These are phyloP conservation scores for Yarrowia sp. DNA, from an alignment of 805 yeast genomes.

Conservation along the genomic window DNA sequence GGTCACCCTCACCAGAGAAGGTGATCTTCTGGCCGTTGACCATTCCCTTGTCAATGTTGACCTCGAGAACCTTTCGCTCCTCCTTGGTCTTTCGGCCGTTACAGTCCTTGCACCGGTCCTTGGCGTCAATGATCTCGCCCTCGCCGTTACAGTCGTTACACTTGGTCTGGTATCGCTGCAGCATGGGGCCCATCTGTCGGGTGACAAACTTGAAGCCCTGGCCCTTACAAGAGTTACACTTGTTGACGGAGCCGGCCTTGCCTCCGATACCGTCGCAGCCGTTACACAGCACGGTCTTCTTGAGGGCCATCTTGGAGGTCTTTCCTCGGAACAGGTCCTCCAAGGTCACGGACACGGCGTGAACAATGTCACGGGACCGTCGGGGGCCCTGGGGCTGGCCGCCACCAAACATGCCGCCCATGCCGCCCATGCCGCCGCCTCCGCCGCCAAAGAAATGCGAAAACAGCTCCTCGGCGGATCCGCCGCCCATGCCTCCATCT, in stretches of 20 bases:
- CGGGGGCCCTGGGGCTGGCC: slow-evolving; percentile 77
- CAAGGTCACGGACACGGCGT: slow-evolving; percentile 76
- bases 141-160: slow-evolving; percentile 92
- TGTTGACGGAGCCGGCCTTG: slow-evolving; percentile 82
- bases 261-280: slow-evolving; percentile 96
- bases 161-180: slow-evolving; percentile 93
- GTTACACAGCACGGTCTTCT: slow-evolving; percentile 85
- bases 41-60: slow-evolving; percentile 97
- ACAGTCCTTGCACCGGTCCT: slow-evolving; percentile 86
- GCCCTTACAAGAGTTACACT: slow-evolving; percentile 86
- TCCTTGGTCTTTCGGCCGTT: slow-evolving; percentile 80
- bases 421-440: slow-evolving; percentile 39
- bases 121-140: slow-evolving; percentile 83
- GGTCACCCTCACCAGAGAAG: slow-evolving; percentile 96
- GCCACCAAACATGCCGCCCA: slow-evolving; percentile 42
- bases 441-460: slow-evolving; percentile 81
- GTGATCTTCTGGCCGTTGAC: slow-evolving; percentile 86
- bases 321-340: slow-evolving; percentile 95
- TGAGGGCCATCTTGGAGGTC: slow-evolving; percentile 87
- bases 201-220: slow-evolving; percentile 87
- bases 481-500: slow-evolving; percentile 63
- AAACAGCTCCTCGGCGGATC: slow-evolving; percentile 71
- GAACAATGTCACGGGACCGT: slow-evolving; percentile 88
- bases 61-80: slow-evolving; percentile 92
- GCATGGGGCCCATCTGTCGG: slow-evolving; percentile 99